A percentile compares a stretch with the other conserved stretches of the same genome.
These are phyloP conservation scores for Plectosphaerella cucumerina DNA, from an alignment of 2,329 filamentous ascomycete genomes.

Conservation along the genomic window DNA sequence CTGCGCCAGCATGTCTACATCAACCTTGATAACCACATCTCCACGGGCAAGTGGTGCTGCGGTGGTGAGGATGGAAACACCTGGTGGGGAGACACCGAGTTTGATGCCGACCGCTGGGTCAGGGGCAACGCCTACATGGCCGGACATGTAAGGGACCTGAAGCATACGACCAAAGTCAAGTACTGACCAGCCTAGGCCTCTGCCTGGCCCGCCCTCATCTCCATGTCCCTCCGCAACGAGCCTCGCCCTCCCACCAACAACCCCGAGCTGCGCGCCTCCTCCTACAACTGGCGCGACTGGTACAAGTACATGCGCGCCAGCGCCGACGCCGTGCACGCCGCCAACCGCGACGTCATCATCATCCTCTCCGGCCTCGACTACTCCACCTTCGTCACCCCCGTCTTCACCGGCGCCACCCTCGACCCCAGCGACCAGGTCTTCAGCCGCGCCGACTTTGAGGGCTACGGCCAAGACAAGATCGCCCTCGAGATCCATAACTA, in stretches of 20 bases:
- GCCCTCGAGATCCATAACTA: constrained; percentile 61
- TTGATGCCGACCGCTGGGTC: constrained; percentile 48
- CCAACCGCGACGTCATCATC: constrained; percentile 40
- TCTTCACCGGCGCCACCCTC: constrained; percentile 43
- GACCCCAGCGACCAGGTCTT: constrained; percentile 42
- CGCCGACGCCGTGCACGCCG: constrained; percentile 35
- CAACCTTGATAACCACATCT: constrained; percentile 47
- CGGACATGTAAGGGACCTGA: constrained; percentile 39
- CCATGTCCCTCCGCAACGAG: constrained; percentile 40
- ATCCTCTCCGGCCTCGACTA: constrained; percentile 54
- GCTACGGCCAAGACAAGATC: constrained; percentile 44
- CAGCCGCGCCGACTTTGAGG: constrained; percentile 38
- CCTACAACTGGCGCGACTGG: constrained; percentile 25
- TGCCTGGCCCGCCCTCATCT: constrained; percentile 27
- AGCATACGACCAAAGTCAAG: too few relatives aligned
- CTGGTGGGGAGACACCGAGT: constrained; percentile 50
- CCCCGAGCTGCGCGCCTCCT: constrained; percentile 15
- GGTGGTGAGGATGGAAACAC: constrained; percentile 38
- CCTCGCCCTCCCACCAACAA: constrained; percentile 29
- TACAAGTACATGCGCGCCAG: constrained; percentile 38
- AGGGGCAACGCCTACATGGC: constrained; percentile 48
- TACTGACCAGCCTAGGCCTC: constrained; percentile 15
- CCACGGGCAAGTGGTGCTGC: constrained; percentile 44
- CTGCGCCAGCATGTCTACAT: constrained; percentile 38
- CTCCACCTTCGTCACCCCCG: constrained; percentile 49